Base-by-base conservation (phyloP, 495 filamentous ascomycete species). In the Arthonia radiata region DNA sequence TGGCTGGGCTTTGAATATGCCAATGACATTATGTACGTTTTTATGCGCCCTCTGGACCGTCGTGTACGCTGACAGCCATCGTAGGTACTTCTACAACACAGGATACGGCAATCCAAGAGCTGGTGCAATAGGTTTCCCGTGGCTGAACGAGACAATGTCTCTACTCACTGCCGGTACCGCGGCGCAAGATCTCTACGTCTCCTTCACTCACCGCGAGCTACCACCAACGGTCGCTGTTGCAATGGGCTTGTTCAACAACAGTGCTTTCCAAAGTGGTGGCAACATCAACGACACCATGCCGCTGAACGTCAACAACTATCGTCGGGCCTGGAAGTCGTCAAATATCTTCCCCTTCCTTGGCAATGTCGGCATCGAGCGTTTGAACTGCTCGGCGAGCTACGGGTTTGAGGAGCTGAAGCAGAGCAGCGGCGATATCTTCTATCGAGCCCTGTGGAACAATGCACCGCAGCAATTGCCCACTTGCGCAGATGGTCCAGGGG, bases 171-270 rank as follows among this genome's bases (percentile, higher is more conserved):
- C 33, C 10, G 37, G 40, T 22, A 7, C 19, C 11, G 19, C 6
- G 11, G 24, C 24, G 5, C 44, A 59, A 33, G 54, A 57, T 29
- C 31, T 58, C 13, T 57, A 50, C 26, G 40, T 53, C 14, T 56
- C 50, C 28, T 60, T 57, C 41, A 60, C 54, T 0, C 56, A 60
- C 35, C 52, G 56, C 5, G 54, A 60, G 37, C 33, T 57, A 5
- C 53, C 50, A 15, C 54, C 54, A 6, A 50, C 48, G 22, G 53
- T 59, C 5, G 37, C 52, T 4, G 53, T 57, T 0, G 53, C 54
- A 15, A 39, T 60, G 37, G 56, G 56, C 6, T 36, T 60, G 4
- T 57, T 57, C 43, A 57, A 60, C 38, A 57, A 57, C 28, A 52
- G 52, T 11, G 53, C 35, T 2, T 51, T 46, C 33, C 38, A 44